Conservation (phyloP, 495 filamentous ascomycete species). For the Annulohypoxylon stygium region DNA sequence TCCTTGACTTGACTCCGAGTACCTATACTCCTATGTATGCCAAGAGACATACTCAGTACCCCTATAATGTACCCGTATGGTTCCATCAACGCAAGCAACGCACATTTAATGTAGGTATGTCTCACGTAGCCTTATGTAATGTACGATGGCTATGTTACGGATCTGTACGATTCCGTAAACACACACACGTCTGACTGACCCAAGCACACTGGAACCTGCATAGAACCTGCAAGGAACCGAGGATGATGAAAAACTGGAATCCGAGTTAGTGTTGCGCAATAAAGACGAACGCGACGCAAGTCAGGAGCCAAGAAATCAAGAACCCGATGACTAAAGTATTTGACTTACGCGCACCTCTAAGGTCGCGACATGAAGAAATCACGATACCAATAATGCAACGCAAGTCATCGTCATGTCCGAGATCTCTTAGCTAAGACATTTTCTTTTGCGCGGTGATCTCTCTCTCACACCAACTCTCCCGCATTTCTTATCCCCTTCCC, state of each 20-base stretch:
- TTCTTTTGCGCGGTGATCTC: not conserved
- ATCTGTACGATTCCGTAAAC: slow-evolving; percentile 6
- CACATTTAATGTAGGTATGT: not conserved
- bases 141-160: not conserved
- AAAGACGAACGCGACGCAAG: not conserved
- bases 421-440: slow-evolving; percentile 12
- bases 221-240: slow-evolving; percentile 23
- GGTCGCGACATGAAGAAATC: slow-evolving; percentile 3
- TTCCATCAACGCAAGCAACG: not conserved
- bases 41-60: not conserved
- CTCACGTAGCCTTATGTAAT: slow-evolving; percentile 8
- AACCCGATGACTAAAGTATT: not conserved
- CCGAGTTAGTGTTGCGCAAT: not conserved
- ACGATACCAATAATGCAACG: slow-evolving; percentile 13
- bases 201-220: slow-evolving; percentile 3
- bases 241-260: not conserved
- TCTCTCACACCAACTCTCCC: not conserved
- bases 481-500: not conserved
- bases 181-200: not conserved
- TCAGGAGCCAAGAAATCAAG: not conserved
- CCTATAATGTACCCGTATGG: not conserved
- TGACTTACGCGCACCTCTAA: slow-evolving; percentile 1
- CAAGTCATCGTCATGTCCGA: slow-evolving; percentile 11
- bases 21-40: not conserved
- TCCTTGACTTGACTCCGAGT: not conserved